phyloP scores from a whole-genome alignment of 345 rosid species.

The Camelina neglecta region DNA sequence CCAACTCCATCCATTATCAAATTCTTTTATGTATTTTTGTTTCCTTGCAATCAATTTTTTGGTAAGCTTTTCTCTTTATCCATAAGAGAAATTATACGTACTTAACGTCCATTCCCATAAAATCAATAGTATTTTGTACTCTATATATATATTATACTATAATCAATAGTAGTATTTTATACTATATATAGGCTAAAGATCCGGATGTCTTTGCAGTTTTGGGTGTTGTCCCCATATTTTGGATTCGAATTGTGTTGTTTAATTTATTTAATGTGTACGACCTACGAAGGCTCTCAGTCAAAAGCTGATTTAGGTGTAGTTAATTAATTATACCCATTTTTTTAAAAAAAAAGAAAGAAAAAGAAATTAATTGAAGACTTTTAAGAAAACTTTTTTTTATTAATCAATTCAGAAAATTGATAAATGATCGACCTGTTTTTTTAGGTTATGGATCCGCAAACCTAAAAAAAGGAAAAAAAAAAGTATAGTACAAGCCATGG shows the following conservation, averaged over 20 bases:
- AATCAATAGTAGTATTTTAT: no score
- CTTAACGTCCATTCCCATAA: conserved; percentile 11
- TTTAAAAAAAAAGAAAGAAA: no score
- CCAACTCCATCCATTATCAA: conserved; percentile 36
- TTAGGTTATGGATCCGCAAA: neutral
- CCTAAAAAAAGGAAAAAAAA: no score
- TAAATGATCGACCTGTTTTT: neutral
- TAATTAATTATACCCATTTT: neutral
- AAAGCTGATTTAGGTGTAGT: neutral
- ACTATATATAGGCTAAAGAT: no score
- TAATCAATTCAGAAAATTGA: neutral
- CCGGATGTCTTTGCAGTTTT: neutral
- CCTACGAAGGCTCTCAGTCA: neutral
- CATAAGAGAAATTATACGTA: conserved; percentile 18
- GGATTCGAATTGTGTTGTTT: neutral
- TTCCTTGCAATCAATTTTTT: conserved; percentile 10
- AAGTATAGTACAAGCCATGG: no score
- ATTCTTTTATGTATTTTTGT: conserved; percentile 2
- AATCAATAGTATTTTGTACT: neutral
- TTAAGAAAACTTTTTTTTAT: no score
- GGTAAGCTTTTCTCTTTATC: conserved; percentile 23
- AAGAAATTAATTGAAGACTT: neutral
- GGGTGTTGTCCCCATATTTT: neutral
- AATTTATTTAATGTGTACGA: neutral
- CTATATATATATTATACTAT: no score